Evolutionary conservation across 2,329 filamentous ascomycete genomes (phyloP).

Genomic region (Aspergillus awamori): DNA sequence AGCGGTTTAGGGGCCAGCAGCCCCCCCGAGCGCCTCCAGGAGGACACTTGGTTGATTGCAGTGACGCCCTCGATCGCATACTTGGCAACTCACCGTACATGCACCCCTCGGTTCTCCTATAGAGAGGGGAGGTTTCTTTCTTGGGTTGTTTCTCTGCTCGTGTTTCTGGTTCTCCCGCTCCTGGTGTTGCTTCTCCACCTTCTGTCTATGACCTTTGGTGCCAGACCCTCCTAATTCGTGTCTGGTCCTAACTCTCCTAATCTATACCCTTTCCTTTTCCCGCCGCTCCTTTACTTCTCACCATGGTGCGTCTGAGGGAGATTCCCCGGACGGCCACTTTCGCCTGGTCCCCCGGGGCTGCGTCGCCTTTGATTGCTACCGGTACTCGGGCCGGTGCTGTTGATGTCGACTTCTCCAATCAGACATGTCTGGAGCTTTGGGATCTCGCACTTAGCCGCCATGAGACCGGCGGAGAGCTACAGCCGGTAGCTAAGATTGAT

Average conservation of each 20-base stretch:
- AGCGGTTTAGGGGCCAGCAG: slow-evolving; percentile 30
- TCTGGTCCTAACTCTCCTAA: slow-evolving; percentile 22
- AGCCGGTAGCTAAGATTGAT: slow-evolving; percentile 79
- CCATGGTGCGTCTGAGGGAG: slow-evolving; percentile 94
- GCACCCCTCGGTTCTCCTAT: slow-evolving; percentile 34
- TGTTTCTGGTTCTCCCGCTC: neutral
- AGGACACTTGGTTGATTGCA: slow-evolving; percentile 46
- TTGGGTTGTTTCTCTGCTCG: slow-evolving; percentile 14
- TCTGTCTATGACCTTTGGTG: slow-evolving; percentile 23
- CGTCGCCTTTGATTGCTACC: slow-evolving; percentile 81
- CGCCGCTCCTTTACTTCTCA: slow-evolving; percentile 32
- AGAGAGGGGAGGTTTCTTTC: slow-evolving; percentile 31
- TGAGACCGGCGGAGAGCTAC: slow-evolving; percentile 77
- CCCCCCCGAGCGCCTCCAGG: slow-evolving; percentile 36
- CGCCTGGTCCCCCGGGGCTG: slow-evolving; percentile 86
- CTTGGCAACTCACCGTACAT: slow-evolving; percentile 19
- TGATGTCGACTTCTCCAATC: slow-evolving; percentile 95
- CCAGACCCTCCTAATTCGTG: slow-evolving; percentile 15
- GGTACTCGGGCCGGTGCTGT: slow-evolving; percentile 94
- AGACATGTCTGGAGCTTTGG: slow-evolving; percentile 96
- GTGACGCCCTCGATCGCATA: slow-evolving; percentile 27
- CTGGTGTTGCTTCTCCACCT: slow-evolving; percentile 14
- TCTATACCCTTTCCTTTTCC: slow-evolving; percentile 25
- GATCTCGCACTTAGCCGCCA: slow-evolving; percentile 81
- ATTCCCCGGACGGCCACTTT: slow-evolving; percentile 96